Conservation (phyloP, 2,329 filamentous ascomycete genomes). For the Nemania serpens region DNA sequence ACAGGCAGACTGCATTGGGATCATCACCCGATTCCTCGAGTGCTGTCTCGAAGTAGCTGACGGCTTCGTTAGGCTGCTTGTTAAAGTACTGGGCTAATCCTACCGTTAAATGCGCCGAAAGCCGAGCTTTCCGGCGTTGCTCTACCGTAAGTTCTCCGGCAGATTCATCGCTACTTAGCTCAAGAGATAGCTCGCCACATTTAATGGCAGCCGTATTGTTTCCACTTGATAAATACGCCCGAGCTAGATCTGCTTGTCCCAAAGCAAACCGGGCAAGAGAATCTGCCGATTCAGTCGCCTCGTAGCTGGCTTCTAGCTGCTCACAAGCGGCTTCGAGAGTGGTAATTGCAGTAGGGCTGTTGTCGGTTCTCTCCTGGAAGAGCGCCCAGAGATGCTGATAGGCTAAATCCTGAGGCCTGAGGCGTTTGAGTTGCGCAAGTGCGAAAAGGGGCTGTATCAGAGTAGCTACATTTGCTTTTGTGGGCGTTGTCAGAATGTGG, state of each 20-base stretch:
- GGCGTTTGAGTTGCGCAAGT: conserved; percentile 76
- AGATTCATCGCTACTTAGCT: conserved; percentile 74
- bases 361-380: conserved; percentile 78
- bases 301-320: conserved; percentile 78
- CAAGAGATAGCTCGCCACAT: conserved; percentile 78
- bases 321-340: conserved; percentile 70
- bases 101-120: conserved; percentile 85
- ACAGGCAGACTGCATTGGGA: conserved; percentile 82
- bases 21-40: conserved; percentile 76
- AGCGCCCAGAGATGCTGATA: conserved; percentile 80
- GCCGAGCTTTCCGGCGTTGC: conserved; percentile 69
- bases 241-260: conserved; percentile 83
- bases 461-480: conserved; percentile 57
- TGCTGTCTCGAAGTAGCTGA: conserved; percentile 79
- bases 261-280: conserved; percentile 78
- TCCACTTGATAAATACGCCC: conserved; percentile 75
- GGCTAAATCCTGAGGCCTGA: conserved; percentile 71
- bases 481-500: conserved; percentile 65
- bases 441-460: conserved; percentile 89
- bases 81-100: conserved; percentile 81
- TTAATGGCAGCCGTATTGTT: conserved; percentile 73
- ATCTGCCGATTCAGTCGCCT: conserved; percentile 75
- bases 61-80: conserved; percentile 67
- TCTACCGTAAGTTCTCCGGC: conserved; percentile 68
- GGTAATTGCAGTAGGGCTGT: conserved; percentile 66